Conservation (phyloP, 208 protist genomes). For the Acanthamoeba triangularis region DNA sequence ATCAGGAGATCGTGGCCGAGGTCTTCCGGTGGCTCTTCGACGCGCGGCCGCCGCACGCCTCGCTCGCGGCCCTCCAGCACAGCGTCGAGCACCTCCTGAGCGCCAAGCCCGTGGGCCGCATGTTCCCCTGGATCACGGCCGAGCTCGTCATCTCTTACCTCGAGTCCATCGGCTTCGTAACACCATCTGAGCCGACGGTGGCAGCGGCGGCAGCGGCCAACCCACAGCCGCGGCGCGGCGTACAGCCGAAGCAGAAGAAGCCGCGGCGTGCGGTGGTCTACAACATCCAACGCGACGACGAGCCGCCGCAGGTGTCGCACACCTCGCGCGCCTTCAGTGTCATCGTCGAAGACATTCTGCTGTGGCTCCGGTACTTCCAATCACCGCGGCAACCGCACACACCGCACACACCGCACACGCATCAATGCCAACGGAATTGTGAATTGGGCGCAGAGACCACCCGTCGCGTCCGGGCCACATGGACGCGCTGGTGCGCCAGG, state of each 20-base stretch:
- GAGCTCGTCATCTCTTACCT: background rate
- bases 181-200: too few species aligned
- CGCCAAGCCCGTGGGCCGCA: background rate
- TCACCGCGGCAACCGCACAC: too few species aligned
- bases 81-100: background rate
- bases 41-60: background rate
- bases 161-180: background rate
- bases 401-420: background rate
- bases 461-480: background rate
- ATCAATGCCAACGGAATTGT: too few species aligned
- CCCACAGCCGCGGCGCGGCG: too few species aligned
- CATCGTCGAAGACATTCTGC: background rate
- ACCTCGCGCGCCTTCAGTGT: background rate
- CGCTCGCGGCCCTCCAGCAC: background rate
- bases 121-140: background rate
- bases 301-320: background rate
- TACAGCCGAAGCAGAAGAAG: too few species aligned
- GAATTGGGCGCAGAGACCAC: background rate
- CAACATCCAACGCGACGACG: background rate
- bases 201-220: too few species aligned
- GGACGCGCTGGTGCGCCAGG: background rate
- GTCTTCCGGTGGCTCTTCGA: conserved; percentile 7
- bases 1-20: background rate
- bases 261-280: background rate
- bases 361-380: background rate